These are phyloP conservation scores for Monosporozyma siamensis DNA, from an alignment of 805 yeast genomes.

Conservation along the genomic window DNA sequence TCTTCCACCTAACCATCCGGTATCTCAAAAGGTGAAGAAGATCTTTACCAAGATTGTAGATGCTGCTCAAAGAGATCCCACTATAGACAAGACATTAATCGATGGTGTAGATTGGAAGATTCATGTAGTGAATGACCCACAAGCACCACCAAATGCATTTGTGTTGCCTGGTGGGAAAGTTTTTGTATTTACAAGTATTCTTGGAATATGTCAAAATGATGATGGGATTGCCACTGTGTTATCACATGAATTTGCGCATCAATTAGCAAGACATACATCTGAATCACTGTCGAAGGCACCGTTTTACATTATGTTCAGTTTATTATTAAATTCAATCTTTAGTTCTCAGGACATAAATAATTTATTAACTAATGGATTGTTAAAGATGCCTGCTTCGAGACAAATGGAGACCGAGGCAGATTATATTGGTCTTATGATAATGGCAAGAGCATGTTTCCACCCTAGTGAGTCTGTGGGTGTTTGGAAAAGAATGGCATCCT, in stretches of 20 bases:
- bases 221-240: conserved; percentile 94
- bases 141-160: conserved; percentile 89
- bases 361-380: conserved; percentile 43
- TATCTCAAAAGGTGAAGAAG: conserved; percentile 42
- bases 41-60: conserved; percentile 58
- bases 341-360: conserved; percentile 48
- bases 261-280: conserved; percentile 82
- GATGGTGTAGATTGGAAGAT: conserved; percentile 55
- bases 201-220: conserved; percentile 70
- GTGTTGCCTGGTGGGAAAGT: conserved; percentile 95
- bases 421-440: conserved; percentile 81
- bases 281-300: conserved; percentile 79
- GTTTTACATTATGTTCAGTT: conserved; percentile 45
- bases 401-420: conserved; percentile 97
- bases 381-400: conserved; percentile 79
- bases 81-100: conserved; percentile 28
- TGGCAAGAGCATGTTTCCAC: conserved; percentile 83
- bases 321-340: conserved; percentile 48
- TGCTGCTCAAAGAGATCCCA: conserved; percentile 39
- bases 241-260: conserved; percentile 90
- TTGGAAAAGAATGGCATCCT: conserved; percentile 73
- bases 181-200: conserved; percentile 71
- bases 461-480: conserved; percentile 64
- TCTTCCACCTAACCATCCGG: conserved; percentile 56
- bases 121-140: conserved; percentile 63